phyloP scores from a whole-genome alignment of 2,329 filamentous ascomycete species.

The Phialocephala sp. region DNA sequence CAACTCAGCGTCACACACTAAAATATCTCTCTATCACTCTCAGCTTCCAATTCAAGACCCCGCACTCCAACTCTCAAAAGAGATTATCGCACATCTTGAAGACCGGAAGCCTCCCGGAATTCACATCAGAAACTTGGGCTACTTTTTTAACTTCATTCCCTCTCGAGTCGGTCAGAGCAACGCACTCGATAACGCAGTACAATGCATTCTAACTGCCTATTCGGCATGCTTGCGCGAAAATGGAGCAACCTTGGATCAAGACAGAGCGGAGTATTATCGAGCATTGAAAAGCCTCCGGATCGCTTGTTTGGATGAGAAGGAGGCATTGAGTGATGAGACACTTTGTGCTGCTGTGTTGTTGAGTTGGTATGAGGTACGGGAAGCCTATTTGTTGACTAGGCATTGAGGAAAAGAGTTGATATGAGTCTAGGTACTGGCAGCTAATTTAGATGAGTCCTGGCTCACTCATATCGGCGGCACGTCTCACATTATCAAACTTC shows the following conservation, averaged over 20 bases:
- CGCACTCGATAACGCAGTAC: slow-evolving; percentile 11
- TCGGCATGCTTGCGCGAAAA: background rate
- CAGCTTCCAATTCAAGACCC: background rate
- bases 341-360: slow-evolving; percentile 10
- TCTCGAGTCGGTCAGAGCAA: slow-evolving; percentile 2
- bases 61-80: background rate
- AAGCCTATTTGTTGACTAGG: background rate
- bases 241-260: background rate
- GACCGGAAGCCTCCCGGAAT: slow-evolving; percentile 3
- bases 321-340: background rate
- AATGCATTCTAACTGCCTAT: slow-evolving; percentile 1
- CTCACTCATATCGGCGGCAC: slow-evolving; percentile 6
- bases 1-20: background rate
- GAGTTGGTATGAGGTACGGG: slow-evolving; percentile 9
- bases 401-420: background rate
- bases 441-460: slow-evolving; percentile 11
- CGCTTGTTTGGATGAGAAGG: slow-evolving; percentile 1
- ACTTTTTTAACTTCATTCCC: slow-evolving; percentile 9
- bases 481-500: slow-evolving; percentile 1
- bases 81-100: slow-evolving; percentile 1
- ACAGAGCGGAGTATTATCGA: slow-evolving; percentile 3
- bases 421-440: background rate
- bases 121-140: background rate
- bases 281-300: slow-evolving; percentile 5
- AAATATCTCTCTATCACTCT: background rate